Base-by-base conservation (phyloP, 2,329 filamentous ascomycete species). In the Talaromyces funiculosus region DNA sequence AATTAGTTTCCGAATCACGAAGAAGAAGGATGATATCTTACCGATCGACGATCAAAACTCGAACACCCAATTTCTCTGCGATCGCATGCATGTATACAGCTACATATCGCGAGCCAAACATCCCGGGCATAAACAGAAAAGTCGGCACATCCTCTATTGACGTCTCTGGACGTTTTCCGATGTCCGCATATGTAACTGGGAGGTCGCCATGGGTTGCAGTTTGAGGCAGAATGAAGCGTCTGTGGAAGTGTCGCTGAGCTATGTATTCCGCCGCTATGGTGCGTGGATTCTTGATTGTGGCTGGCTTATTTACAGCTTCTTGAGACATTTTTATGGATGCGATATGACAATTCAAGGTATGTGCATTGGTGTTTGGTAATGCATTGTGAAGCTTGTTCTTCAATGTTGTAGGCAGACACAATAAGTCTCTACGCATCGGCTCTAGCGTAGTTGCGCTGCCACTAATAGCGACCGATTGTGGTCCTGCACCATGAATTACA, bases 31-130 rank as follows among this genome's bases (percentile, higher is more conserved):
- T 7, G 42, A 5, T 45, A 24, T 9, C 61, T 64, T 26, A 63
- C 18, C 68, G 64, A 47, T 71, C 68, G 16, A 71, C 63, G 1
- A 68, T 54, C 8, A 71, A 49, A 5, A 71, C 10, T 18, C 69
- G 69, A 31, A 70, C 66, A 2, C 67, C 68, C 0, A 62, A 43
- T 1, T 58, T 63, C 47, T 68, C 62, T 18, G 69, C 69, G 7
- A 71, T 59, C 1, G 57, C 49, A 49, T 71, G 68, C 51, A 67
- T 53, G 2, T 60, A 62, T 18, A 69, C 60, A 6, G 64, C 64
- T 1, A 63, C 26, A 56, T 69, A 71, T 4, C 69, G 66, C 5
- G 67, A 68, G 0, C 65, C 64, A 24, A 71, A 70, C 69, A 71
- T 71, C 3, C 68, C 69, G 0, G 68, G 67, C 14, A 69, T 49